Percentiles rank a stretch among this genome's conserved stretches.
These are phyloP conservation scores for Phytopythium montanum DNA, from an alignment of 352 stramenopile genomes.

Conservation along the genomic window DNA sequence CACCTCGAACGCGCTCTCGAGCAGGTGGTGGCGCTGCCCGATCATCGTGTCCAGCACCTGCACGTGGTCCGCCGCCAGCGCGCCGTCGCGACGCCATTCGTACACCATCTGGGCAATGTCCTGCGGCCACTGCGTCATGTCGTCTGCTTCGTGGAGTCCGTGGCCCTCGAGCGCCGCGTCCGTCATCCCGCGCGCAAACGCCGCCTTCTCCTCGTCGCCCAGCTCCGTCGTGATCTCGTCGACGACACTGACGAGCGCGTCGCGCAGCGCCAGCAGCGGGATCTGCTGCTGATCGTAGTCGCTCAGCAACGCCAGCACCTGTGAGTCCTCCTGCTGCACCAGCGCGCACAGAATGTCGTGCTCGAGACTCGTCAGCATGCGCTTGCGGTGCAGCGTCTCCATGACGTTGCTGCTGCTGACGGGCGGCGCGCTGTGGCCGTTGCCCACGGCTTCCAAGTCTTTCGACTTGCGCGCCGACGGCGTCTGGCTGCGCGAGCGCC, in stretches of 20 bases:
- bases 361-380: slow-evolving; percentile 64
- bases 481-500: background rate
- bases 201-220: slow-evolving; percentile 56
- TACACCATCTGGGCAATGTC: slow-evolving; percentile 41
- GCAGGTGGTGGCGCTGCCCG: slow-evolving; percentile 46
- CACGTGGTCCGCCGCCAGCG: slow-evolving; percentile 29
- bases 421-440: slow-evolving; percentile 1
- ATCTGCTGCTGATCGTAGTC: slow-evolving; percentile 37
- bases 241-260: slow-evolving; percentile 51
- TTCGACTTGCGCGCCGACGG: background rate
- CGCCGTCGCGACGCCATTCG: slow-evolving; percentile 32
- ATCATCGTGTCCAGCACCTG: slow-evolving; percentile 43
- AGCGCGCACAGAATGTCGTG: slow-evolving; percentile 52
- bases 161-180: slow-evolving; percentile 22
- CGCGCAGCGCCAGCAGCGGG: slow-evolving; percentile 26
- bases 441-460: background rate
- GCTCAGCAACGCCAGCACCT: slow-evolving; percentile 37
- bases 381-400: slow-evolving; percentile 35
- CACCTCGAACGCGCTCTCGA: slow-evolving; percentile 73
- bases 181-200: slow-evolving; percentile 27
- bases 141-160: slow-evolving; percentile 12
- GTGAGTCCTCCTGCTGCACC: slow-evolving; percentile 50
- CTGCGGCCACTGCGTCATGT: slow-evolving; percentile 39
- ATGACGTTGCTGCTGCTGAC: slow-evolving; percentile 10
- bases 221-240: slow-evolving; percentile 64